phyloP scores from a whole-genome alignment of 2,329 filamentous ascomycete species.

The Apiospora marii region DNA sequence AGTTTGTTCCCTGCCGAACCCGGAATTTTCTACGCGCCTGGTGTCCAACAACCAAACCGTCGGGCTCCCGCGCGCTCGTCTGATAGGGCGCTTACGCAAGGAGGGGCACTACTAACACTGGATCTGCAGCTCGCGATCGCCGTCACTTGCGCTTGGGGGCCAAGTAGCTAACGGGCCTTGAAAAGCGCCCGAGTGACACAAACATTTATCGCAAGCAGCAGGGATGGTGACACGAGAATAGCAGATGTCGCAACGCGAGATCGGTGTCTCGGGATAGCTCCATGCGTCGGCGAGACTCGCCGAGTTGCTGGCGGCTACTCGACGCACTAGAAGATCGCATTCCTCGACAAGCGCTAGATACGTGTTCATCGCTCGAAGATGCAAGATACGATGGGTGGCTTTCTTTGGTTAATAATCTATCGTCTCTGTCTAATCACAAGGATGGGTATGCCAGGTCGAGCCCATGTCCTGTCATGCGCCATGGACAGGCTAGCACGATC shows the following conservation, averaged over 20 bases:
- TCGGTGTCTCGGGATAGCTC: background rate
- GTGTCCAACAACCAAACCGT: background rate
- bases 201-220: background rate
- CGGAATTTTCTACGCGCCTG: background rate
- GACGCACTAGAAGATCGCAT: background rate
- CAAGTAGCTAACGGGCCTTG: background rate
- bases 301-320: background rate
- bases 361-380: background rate
- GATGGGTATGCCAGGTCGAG: background rate
- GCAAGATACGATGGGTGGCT: background rate
- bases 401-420: background rate
- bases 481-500: background rate
- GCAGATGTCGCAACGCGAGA: background rate
- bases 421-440: background rate
- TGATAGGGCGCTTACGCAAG: background rate
- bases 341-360: background rate
- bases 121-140: too few relatives aligned
- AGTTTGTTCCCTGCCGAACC: background rate
- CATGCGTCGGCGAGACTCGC: background rate
- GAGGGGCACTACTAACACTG: background rate
- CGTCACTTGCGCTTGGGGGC: background rate
- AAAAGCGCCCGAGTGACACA: background rate
- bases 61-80: background rate
- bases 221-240: background rate
- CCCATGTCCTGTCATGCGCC: background rate